Evolutionary conservation across 345 rosid species (phyloP), one percentile per base, ranked within the genome.

Genomic region (Salix arbutifolia): DNA sequence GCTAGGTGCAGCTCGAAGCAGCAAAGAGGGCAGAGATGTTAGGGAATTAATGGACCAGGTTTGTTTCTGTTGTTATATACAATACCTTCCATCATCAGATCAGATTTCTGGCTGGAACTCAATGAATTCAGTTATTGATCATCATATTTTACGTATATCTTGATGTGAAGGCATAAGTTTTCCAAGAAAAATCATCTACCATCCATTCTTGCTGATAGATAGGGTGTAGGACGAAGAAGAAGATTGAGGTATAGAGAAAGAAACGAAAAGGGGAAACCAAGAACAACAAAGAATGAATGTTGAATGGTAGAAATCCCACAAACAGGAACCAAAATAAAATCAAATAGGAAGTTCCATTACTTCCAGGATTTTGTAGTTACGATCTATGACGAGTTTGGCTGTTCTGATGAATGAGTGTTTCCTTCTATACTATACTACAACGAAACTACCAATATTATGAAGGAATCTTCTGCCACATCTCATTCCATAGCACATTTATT

Each of bases 41-140:
- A 83, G 84, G 80, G 98, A 93, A 74, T 84, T 96, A 65, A 86
- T 92, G 95, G 97, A 93, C 75, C 99, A 96, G 91, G 97, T 93
- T 73, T 38, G 48, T 31, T 61, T 40, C 40, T 67, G 67, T 30
- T 74, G 62, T 1, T 23, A 31, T 35, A 10, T 1, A 17, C 26
- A 38, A 50, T 77, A 25, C 72, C 60, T 72, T 33, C 69, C 19
- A 4, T 28, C 30, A 17, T 33, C 17, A 7, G 42, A 28, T 66
- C 33, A 28, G 23, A 16, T 66, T 66, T 66, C 69, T 66, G 35
- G 21, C 17, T 66, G 69, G 40, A 52, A 52, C 60, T 52, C 60
- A 52, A 52, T 52, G 3, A 3, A 52, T 52, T 52, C 60, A 52
- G 60, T 52, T 19, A 28, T 28, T 28, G 2, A 50, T 17, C 1